phyloP scores from a whole-genome alignment of 805 yeast species.

The Blastobotrys terrestris region DNA sequence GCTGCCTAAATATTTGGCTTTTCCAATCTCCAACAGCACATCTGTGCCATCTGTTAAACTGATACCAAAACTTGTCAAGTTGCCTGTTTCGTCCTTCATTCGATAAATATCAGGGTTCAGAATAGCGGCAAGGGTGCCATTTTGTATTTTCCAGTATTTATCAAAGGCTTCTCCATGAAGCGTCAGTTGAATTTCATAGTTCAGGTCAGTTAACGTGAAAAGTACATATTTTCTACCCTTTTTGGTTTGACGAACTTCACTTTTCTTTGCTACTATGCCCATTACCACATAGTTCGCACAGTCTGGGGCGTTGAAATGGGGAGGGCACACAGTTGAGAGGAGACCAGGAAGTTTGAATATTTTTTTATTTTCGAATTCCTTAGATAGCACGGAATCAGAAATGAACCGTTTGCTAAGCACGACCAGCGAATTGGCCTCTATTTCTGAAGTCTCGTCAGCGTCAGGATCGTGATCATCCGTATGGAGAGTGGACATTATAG shows the following conservation, averaged over 20 bases:
- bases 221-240: conserved; percentile 49
- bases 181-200: conserved; percentile 50
- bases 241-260: conserved; percentile 39
- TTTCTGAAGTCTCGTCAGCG: neutral
- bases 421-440: conserved; percentile 42
- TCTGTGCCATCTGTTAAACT: conserved; percentile 45
- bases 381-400: conserved; percentile 30
- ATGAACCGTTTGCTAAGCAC: conserved; percentile 44
- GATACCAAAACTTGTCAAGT: conserved; percentile 43
- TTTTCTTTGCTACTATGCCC: conserved; percentile 61
- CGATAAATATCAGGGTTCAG: conserved; percentile 62
- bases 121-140: conserved; percentile 70
- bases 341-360: conserved; percentile 52
- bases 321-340: conserved; percentile 61
- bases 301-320: conserved; percentile 60
- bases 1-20: conserved; percentile 56
- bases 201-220: conserved; percentile 63
- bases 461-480: neutral
- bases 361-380: conserved; percentile 43
- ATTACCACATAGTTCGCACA: conserved; percentile 73
- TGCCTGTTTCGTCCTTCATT: conserved; percentile 24
- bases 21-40: conserved; percentile 67
- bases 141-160: conserved; percentile 62
- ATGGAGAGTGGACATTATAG: neutral
- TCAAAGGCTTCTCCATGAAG: conserved; percentile 64